Base-by-base conservation (phyloP, 1,284 basidiomycete species). In the Trametes pubescens region DNA sequence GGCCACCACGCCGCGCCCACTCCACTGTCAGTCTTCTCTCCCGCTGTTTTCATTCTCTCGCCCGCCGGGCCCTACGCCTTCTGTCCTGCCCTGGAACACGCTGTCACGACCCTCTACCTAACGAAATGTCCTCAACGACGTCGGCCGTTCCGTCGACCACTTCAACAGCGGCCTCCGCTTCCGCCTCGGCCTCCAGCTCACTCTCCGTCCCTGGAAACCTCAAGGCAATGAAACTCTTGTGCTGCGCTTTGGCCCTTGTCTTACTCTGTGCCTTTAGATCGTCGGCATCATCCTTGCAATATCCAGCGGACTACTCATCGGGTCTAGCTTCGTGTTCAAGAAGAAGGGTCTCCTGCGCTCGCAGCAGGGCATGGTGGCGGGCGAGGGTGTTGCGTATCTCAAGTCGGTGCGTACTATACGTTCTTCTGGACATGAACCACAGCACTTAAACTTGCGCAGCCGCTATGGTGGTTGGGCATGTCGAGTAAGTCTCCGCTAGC, bases 381-480 rank as follows among this genome's bases (percentile, higher is more conserved):
- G 97, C 52, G 95, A 99, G 75, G 96, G 96, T 51, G 95, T 98
- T 65, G 94, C 87, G 13, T 99, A 99, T 80, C 87, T 99, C 75
- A 97, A 96, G 79, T 92, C 89, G 77, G 90, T 92, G 73, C 75
- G 90, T 83, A 22, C 43, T 60, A 48, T 44, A 10, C 46, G 11
- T 51, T 9, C 34, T 38, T 46, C 5, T 38, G 14, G 11, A 13
- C 7, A 26, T 10, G 13, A 18, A 6, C 51, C 52, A 43, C 49
- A 44, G 59, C 5, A 53, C 47, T 61, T 29, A 62, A 3, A 4
- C 24, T 48, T 32, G 9, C 34, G 18, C 66, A 92, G 89, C 75
- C 81, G 71, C 74, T 95, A 83, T 96, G 95, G 94, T 97, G 94
- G 94, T 81, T 82, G 49, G 91, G 92, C 69, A 94, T 94, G 92